These are phyloP conservation scores for Euphorbia peplus DNA, from an alignment of 345 rosid genomes.

Conservation along the genomic window DNA sequence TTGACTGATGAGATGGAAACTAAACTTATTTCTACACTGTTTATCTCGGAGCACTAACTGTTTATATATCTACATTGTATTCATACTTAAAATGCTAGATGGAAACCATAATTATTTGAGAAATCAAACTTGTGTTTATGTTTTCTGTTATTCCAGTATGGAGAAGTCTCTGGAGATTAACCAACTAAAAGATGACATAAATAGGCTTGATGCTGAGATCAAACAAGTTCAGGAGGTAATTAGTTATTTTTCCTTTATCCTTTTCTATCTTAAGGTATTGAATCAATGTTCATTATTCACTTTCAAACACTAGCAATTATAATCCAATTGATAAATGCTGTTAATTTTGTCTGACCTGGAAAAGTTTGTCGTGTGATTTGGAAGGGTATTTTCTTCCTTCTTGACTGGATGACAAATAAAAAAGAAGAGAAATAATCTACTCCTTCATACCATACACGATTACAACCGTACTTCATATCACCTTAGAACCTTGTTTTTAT, in stretches of 20 bases:
- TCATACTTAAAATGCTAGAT: background rate
- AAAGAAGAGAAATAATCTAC: no score
- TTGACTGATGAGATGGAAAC: no score
- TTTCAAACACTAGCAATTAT: no score
- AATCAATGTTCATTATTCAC: conserved; percentile 6
- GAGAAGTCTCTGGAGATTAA: conserved; percentile 55
- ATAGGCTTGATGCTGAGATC: conserved; percentile 34
- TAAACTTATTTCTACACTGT: no score
- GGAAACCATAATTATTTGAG: background rate
- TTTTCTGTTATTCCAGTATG: conserved; percentile 35
- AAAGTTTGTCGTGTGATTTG: no score
- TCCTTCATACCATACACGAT: no score
- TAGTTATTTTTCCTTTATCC: conserved; percentile 1
- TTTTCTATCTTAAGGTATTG: conserved; percentile 25
- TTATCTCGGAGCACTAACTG: background rate
- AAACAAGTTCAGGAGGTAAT: conserved; percentile 48
- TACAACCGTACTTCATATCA: no score
- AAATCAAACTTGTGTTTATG: background rate
- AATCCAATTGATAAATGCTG: no score
- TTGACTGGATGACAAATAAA: no score
- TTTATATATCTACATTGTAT: background rate
- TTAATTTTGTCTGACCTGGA: no score
- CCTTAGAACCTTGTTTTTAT: no score
- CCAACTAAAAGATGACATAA: conserved; percentile 44
- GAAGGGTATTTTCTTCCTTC: no score